Conservation (phyloP, 192 early-diverging fungal genomes). For the Chytriomyces sp. region DNA sequence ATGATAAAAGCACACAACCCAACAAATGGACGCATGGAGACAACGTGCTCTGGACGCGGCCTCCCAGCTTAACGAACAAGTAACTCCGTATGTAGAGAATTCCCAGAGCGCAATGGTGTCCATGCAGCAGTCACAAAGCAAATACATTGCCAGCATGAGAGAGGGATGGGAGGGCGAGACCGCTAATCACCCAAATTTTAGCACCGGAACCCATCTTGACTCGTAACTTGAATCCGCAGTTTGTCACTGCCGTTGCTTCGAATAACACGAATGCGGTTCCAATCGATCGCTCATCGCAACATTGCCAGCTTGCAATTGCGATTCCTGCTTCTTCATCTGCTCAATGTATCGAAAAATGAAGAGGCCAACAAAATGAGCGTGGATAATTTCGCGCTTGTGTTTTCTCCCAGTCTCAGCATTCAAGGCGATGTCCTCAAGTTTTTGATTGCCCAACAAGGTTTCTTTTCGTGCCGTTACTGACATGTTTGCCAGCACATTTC, state of each 20-base stretch:
- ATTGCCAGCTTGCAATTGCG: not conserved
- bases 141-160: not conserved
- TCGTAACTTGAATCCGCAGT: not conserved
- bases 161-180: not conserved
- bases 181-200: not conserved
- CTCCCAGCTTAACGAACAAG: not conserved
- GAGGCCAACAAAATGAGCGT: slow-evolving; percentile 27
- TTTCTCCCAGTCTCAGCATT: slow-evolving; percentile 15
- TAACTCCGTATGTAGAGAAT: not conserved
- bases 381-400: slow-evolving; percentile 17
- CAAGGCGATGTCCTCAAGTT: not conserved
- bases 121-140: not conserved
- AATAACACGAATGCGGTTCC: not conserved
- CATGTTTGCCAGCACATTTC: not conserved
- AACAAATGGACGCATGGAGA: slow-evolving; percentile 18
- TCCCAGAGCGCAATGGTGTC: not conserved
- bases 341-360: not conserved
- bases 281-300: not conserved
- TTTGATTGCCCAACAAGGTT: not conserved
- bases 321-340: slow-evolving; percentile 12
- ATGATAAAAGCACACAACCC: not conserved
- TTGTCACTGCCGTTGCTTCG: not conserved
- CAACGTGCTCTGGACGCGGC: slow-evolving; percentile 7
- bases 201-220: not conserved
- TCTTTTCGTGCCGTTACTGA: not conserved